Evolutionary conservation across 306 rosid genomes (phyloP).

Genomic region (Cercis canadensis): DNA sequence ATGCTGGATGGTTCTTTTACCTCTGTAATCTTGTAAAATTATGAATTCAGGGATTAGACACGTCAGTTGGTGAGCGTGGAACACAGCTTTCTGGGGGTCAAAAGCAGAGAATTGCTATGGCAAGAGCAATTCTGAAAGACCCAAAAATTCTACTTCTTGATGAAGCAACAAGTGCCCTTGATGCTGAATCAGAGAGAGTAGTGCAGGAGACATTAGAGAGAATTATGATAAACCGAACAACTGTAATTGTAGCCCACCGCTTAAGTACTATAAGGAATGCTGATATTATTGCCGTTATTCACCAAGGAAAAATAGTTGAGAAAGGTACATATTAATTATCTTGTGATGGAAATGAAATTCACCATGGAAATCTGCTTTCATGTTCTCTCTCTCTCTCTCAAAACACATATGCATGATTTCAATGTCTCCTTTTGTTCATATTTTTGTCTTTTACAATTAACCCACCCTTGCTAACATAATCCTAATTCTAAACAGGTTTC

Average conservation of each 20-base stretch:
- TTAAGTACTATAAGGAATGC: conserved; percentile 58
- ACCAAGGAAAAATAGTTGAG: conserved; percentile 57
- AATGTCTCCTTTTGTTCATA: too few relatives aligned
- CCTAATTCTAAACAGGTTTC: too few relatives aligned
- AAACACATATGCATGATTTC: background rate
- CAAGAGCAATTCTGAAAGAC: conserved; percentile 60
- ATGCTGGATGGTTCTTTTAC: background rate
- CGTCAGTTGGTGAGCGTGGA: conserved; percentile 52
- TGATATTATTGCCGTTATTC: conserved; percentile 55
- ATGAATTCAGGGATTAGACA: conserved; percentile 34
- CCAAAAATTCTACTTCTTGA: conserved; percentile 59
- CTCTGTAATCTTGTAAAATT: background rate
- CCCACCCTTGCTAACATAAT: too few relatives aligned
- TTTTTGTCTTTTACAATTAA: too few relatives aligned
- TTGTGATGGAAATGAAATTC: background rate
- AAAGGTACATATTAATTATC: conserved; percentile 35
- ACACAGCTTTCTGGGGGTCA: conserved; percentile 66
- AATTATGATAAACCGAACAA: conserved; percentile 54
- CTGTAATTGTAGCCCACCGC: conserved; percentile 59
- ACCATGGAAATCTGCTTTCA: conserved; percentile 12
- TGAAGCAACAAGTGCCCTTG: conserved; percentile 69
- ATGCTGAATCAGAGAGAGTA: conserved; percentile 60
- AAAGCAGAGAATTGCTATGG: conserved; percentile 65
- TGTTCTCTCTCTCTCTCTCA: too few relatives aligned
- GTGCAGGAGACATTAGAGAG: conserved; percentile 63